Evolutionary conservation across 768 basidiomycete species (phyloP), one percentile per base, ranked within the genome.

Genomic region (Calocybe cyanea): DNA sequence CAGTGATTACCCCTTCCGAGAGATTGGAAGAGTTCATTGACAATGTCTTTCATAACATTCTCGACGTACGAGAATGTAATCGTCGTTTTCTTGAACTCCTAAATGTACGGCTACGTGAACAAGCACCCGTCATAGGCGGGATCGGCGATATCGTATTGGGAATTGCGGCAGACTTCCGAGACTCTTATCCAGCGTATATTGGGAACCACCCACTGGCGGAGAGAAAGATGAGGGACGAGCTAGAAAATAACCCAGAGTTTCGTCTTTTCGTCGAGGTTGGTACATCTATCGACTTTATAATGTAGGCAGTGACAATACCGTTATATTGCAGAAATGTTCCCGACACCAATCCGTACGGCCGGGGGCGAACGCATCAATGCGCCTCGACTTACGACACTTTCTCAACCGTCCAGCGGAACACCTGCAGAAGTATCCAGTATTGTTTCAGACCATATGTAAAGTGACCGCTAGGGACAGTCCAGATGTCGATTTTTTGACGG

Each of bases 71-170:
- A 10, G 86, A 87, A 58, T 85, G 87, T 58, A 92, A 88, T 52
- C 73, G 80, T 13, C 73, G 82, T 7, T 69, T 96, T 15, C 71
- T 97, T n/a, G 90, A 94, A 52, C 76, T 83, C 18, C 77, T 97
- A 66, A 81, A 85, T 48, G 85, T 92, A 25, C 79, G 92, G 21
- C 92, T 96, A 60, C 84, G 67, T 54, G 93, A 96, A 61, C 85
- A 94, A 53, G 76, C 77, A 1, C 87, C 87, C 0, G 74, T 96
- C 35, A 87, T 97, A 25, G 78, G 83, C 50, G 77, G 76, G 45
- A 87, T 97, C 14, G 94, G 95, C 0, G 92, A 96, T 59, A 79
- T 96, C 32, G 88, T 96, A 58, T 66, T 96, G 30, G 81, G 83
- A 13, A 85, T 87, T 0, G 93, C 93, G 0, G 82, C 88, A 3